Base-by-base conservation (phyloP, 345 rosid species). In the Euphorbia tirucalli region DNA sequence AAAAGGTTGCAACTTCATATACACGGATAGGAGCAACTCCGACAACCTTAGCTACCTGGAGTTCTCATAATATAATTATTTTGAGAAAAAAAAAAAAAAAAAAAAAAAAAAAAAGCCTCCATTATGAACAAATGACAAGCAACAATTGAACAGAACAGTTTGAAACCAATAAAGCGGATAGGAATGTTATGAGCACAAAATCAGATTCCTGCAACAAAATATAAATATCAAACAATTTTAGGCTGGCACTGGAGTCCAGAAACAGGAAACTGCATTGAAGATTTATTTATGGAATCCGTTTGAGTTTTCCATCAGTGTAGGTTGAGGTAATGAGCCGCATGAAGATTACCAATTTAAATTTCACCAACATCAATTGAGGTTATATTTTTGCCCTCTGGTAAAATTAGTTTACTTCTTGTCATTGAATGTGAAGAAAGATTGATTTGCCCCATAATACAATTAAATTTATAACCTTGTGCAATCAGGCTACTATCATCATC, bases 1-100 rank as follows among this genome's bases (percentile, higher is more conserved):
- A 96, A 83, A 96, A 96, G 41, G 98, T 96, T 14, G 97, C 93
- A 78, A 96, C 99, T 87, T 96, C 98, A 62, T 87, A 96, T 19
- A 93, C 97, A 73, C 96, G 96, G 70, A 96, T 88, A 50, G 98
- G 96, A 77, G 99, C 88, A 81, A 93, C 98, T 75, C 80, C 96
- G 61, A 90, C 83, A 61, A 91, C 73, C 77, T 87, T 93, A 60
- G 99, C 98, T 71, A 93, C 96, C 99, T 96, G 83, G 24, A 72
- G 48, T 49, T 77, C 71, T 72, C 74, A 75, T 48, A 60, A 78
- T 27, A 59, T 15, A 31, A 24, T 11, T 61, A 67, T 30, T 25
- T 55, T 46, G 49, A 27, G 62, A n/a, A n/a, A n/a, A n/a, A n/a
- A n/a, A n/a, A n/a, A n/a, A n/a, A n/a, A n/a, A n/a, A n/a, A n/a